Evolutionary conservation across 768 basidiomycete species (phyloP).

Genomic region (Cystobasidiopsis lactophilus): DNA sequence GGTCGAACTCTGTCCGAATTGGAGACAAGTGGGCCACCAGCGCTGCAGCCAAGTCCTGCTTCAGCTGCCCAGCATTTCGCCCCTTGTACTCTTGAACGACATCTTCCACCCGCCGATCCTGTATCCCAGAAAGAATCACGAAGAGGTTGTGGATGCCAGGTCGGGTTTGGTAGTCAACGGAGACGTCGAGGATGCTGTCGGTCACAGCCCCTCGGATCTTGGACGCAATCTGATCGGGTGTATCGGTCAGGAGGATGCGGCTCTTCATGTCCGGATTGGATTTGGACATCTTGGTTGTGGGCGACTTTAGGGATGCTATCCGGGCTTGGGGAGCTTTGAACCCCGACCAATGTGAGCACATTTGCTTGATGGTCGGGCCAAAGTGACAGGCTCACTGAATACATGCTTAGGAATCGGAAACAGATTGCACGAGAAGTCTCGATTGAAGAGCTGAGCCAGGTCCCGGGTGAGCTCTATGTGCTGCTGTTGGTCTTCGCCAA

Average conservation of each 20-base stretch:
- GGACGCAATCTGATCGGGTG: conserved; percentile 34
- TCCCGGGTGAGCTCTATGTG: conserved; percentile 76
- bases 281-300: conserved; percentile 83
- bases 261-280: conserved; percentile 56
- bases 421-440: conserved; percentile 27
- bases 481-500: conserved; percentile 89
- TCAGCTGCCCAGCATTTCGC: conserved; percentile 44
- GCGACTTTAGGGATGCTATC: conserved; percentile 66
- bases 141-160: conserved; percentile 69
- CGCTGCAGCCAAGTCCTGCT: conserved; percentile 50
- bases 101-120: conserved; percentile 28
- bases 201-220: conserved; percentile 71
- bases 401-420: conserved; percentile 55
- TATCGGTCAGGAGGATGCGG: conserved; percentile 68
- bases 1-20: conserved; percentile 48
- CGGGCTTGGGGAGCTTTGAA: conserved; percentile 53
- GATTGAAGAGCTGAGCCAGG: conserved; percentile 62
- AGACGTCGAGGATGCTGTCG: conserved; percentile 50
- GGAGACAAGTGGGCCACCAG: conserved; percentile 42
- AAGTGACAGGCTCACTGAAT: conserved; percentile 46
- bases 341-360: not conserved
- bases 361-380: not conserved
- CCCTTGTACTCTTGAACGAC: conserved; percentile 20
- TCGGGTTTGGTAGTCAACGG: conserved; percentile 55
- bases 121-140: conserved; percentile 55